Base-by-base conservation (phyloP, 2,329 filamentous ascomycete species). In the Scortechinia acanthostroma region DNA sequence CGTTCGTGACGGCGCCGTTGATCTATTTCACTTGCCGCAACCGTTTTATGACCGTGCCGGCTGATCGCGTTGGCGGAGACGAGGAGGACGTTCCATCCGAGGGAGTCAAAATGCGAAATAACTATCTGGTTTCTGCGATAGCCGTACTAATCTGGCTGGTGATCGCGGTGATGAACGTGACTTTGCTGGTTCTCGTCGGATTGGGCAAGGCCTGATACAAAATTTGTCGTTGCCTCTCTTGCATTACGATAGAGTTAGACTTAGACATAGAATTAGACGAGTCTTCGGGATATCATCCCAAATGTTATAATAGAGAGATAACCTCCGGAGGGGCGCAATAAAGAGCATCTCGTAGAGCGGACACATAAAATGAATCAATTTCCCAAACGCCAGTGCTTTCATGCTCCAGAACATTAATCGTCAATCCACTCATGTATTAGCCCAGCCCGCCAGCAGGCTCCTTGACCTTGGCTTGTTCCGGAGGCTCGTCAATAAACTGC, bases 401-500 rank as follows among this genome's bases (percentile, higher is more conserved):
- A n/a, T n/a, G n/a, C n/a, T n/a, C n/a, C n/a, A n/a, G n/a, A n/a
- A n/a, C n/a, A n/a, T n/a, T n/a, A n/a, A n/a, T n/a, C n/a, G n/a
- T n/a, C n/a, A n/a, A n/a, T n/a, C n/a, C n/a, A n/a, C n/a, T n/a
- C n/a, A n/a, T n/a, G n/a, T 19, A 6, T 40, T 19, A 40, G 6
- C 10, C 35, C 6, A 19, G 10, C 10, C 35, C 35, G 35, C 76
- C 72, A 44, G 77, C 90, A 42, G 80, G 87, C 64, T 95, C 88
- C 70, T 91, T 93, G 43, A 94, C 77, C 69, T 93, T 91, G 51
- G 73, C 76, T 14, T 73, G 71, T 42, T 83, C 76, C 2, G 91
- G 91, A 16, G 89, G 80, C 69, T 96, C 91, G 63, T 98, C 93
- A 48, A 98, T 86, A 62, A 98, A 97, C 44, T 90, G 83, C 17